Evolutionary conservation across 352 stramenopile genomes (phyloP).

Genomic region (Stramenopiles sp.): DNA sequence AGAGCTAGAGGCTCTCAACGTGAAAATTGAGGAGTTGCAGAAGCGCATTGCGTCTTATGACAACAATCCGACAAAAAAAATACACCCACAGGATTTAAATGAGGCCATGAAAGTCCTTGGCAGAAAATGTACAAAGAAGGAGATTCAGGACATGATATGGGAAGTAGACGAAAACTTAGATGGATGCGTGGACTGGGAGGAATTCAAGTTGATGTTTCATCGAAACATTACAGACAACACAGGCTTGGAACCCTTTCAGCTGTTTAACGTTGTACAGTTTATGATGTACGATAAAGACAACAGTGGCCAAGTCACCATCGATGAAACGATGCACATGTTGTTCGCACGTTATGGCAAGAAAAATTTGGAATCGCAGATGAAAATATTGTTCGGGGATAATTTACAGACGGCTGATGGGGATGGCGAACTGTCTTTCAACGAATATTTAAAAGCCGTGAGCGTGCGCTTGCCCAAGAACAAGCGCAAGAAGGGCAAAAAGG

Average conservation of each 20-base stretch:
- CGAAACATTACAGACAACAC: conserved; percentile 81
- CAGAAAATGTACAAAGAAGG: conserved; percentile 71
- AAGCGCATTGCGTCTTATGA: conserved; percentile 32
- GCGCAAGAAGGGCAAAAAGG: neutral
- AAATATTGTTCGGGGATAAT: conserved; percentile 61
- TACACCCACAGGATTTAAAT: conserved; percentile 70
- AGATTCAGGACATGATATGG: conserved; percentile 94
- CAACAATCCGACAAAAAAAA: conserved; percentile 34
- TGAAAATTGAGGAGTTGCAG: conserved; percentile 15
- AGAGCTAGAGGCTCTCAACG: conserved; percentile 44
- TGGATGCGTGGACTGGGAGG: conserved; percentile 73
- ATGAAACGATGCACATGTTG: conserved; percentile 94
- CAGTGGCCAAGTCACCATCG: conserved; percentile 73
- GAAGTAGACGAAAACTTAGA: conserved; percentile 93
- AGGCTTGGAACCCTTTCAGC: conserved; percentile 74
- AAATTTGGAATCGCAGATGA: conserved; percentile 65
- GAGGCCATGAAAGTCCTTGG: conserved; percentile 75
- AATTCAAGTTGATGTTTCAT: conserved; percentile 87
- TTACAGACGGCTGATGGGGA: neutral
- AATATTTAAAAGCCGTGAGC: neutral
- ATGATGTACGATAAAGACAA: conserved; percentile 91
- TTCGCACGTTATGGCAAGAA: conserved; percentile 71
- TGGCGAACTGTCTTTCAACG: neutral
- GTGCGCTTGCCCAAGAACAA: neutral
- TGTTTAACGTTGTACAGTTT: conserved; percentile 92